Conservation (phyloP, 768 basidiomycete genomes). For the Rhizopogon sp. region DNA sequence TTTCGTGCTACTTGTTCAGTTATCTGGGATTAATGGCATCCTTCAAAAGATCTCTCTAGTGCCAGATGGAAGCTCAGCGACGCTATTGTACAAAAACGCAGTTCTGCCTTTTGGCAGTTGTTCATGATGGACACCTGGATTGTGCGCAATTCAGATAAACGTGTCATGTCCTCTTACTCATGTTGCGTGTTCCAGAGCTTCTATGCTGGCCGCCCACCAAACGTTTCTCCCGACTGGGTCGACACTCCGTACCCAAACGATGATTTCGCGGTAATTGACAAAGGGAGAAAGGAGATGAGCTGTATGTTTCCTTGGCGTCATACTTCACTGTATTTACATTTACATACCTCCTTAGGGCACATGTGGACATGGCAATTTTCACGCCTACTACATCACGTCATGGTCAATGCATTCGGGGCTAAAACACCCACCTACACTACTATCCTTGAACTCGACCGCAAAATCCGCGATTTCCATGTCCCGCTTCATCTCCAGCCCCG, state of each 20-base stretch:
- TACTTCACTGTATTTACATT: neutral
- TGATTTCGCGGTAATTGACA: slow-evolving; percentile 27
- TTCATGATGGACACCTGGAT: slow-evolving; percentile 58
- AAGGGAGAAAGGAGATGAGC: slow-evolving; percentile 33
- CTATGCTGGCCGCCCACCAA: slow-evolving; percentile 55
- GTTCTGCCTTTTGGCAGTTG: slow-evolving; percentile 64
- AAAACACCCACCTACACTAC: slow-evolving; percentile 46
- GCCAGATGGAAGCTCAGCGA: slow-evolving; percentile 54
- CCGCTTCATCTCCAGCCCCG: slow-evolving; percentile 41
- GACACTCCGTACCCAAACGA: slow-evolving; percentile 55
- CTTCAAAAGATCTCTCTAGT: slow-evolving; percentile 53
- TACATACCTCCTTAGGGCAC: slow-evolving; percentile 35
- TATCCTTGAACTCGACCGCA: slow-evolving; percentile 55
- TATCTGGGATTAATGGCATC: neutral
- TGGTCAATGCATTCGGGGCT: slow-evolving; percentile 47
- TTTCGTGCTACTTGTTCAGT: neutral
- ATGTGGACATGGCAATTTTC: slow-evolving; percentile 54
- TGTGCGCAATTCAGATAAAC: slow-evolving; percentile 29
- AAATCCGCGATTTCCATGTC: slow-evolving; percentile 55
- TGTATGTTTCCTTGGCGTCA: slow-evolving; percentile 30
- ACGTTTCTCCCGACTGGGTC: slow-evolving; percentile 44
- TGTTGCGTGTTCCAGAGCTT: slow-evolving; percentile 44
- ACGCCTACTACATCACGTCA: slow-evolving; percentile 44
- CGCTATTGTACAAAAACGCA: slow-evolving; percentile 40
- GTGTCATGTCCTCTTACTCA: neutral